These are phyloP conservation scores for Lupinus albus DNA, from an alignment of 306 rosid species.

Conservation along the genomic window DNA sequence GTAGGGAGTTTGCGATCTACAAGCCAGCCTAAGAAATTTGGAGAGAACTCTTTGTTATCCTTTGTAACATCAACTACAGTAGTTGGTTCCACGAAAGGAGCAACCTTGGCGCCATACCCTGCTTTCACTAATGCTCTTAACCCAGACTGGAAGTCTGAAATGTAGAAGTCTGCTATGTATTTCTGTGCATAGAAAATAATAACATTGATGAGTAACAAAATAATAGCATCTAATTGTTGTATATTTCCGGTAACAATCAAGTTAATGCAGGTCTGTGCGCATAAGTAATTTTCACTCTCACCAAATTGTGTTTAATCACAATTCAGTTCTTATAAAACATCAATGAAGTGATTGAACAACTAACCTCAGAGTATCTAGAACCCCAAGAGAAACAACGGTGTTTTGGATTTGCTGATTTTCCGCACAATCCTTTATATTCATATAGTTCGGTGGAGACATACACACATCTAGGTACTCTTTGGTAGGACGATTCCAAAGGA, in stretches of 20 bases:
- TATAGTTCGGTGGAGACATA: constrained; percentile 82
- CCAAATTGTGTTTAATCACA: background rate
- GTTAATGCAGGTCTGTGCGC: background rate
- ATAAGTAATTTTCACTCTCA: background rate
- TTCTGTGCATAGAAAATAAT: constrained; percentile 60
- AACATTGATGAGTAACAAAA: constrained; percentile 27
- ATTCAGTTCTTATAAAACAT: constrained; percentile 24
- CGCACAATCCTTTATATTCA: constrained; percentile 80
- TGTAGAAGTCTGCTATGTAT: constrained; percentile 83
- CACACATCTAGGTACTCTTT: constrained; percentile 78
- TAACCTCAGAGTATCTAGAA: constrained; percentile 81
- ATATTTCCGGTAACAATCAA: constrained; percentile 5
- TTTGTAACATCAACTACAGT: constrained; percentile 75
- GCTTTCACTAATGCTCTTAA: constrained; percentile 95
- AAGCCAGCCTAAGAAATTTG: constrained; percentile 85
- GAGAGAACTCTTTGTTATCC: constrained; percentile 81
- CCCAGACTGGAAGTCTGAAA: constrained; percentile 96
- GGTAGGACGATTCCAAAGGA: constrained; percentile 96
- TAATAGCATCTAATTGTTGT: constrained; percentile 12
- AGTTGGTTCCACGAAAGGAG: constrained; percentile 80
- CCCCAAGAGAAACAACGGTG: constrained; percentile 86
- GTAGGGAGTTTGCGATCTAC: constrained; percentile 83
- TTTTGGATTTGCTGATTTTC: constrained; percentile 77
- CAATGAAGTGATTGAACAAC: constrained; percentile 40
- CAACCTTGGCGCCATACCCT: constrained; percentile 91